Evolutionary conservation across 1,284 basidiomycete genomes (phyloP).

Genomic region (Marasmius tenuissimus): DNA sequence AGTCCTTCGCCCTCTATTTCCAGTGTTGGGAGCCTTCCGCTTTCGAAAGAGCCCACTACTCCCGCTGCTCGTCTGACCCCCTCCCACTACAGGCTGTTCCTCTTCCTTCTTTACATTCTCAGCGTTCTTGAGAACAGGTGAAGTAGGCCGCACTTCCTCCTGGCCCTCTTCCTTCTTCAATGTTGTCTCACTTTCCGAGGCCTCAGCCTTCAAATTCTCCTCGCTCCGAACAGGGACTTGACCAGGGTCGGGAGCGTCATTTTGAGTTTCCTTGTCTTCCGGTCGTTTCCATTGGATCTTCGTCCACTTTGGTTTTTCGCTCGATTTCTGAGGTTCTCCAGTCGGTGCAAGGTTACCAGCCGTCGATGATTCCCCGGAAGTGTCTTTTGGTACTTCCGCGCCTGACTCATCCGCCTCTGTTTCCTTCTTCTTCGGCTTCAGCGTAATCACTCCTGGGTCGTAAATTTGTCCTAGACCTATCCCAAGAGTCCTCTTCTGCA

Average conservation of each 20-base stretch:
- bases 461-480: conserved; percentile 69
- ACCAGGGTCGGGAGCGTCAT: background rate
- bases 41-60: background rate
- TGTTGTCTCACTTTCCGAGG: background rate
- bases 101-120: background rate
- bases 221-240: background rate
- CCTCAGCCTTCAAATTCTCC: background rate
- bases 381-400: background rate
- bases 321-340: background rate
- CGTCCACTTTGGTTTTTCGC: background rate
- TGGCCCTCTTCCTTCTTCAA: background rate
- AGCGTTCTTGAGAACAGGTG: background rate
- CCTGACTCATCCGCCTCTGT: conserved; percentile 11
- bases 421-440: conserved; percentile 61
- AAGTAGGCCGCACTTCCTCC: background rate
- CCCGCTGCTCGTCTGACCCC: background rate
- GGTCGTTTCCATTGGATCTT: background rate
- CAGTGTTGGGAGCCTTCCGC: background rate
- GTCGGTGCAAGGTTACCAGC: background rate
- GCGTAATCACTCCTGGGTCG: conserved; percentile 64
- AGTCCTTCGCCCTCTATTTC: background rate
- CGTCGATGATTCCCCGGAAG: background rate
- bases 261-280: background rate
- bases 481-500: conserved; percentile 57
- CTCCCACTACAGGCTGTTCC: background rate